Evolutionary conservation across 2,329 filamentous ascomycete species (phyloP).

Genomic region (Neurospora sp.): DNA sequence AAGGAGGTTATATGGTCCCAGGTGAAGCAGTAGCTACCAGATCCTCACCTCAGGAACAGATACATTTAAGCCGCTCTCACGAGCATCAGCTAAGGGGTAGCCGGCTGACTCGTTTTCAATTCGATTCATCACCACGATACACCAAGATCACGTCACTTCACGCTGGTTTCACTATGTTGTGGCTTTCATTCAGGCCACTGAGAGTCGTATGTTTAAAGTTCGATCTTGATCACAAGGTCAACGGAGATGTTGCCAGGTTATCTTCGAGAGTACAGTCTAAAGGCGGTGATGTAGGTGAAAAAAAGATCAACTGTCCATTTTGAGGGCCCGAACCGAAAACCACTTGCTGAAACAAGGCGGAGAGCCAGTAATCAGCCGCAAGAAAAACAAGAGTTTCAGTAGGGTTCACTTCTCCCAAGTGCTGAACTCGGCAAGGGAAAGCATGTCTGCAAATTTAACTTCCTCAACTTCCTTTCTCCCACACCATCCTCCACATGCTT

Average conservation of each 20-base stretch:
- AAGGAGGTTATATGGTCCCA: no score
- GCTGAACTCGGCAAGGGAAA: neutral
- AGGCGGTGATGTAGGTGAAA: neutral
- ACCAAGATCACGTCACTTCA: neutral
- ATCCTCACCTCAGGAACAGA: neutral
- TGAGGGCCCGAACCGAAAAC: neutral
- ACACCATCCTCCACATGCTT: neutral
- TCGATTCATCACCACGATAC: neutral
- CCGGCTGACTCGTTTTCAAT: neutral
- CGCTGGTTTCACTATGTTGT: neutral
- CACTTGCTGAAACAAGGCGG: neutral
- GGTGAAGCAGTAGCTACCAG: neutral
- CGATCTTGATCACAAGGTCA: slow-evolving; percentile 20
- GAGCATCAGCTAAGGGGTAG: neutral
- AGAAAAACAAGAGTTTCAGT: neutral
- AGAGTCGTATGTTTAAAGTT: slow-evolving; percentile 9
- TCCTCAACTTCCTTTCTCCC: neutral
- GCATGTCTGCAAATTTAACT: neutral
- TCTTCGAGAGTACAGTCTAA: slow-evolving; percentile 32
- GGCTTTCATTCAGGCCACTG: slow-evolving; percentile 6
- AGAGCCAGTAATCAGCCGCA: neutral
- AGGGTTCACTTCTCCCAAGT: neutral
- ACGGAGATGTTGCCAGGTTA: slow-evolving; percentile 28
- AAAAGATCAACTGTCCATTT: neutral
- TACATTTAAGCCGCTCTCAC: neutral